Conservation (phyloP, 176 grass and related monocot species). For the Themeda triandra region DNA sequence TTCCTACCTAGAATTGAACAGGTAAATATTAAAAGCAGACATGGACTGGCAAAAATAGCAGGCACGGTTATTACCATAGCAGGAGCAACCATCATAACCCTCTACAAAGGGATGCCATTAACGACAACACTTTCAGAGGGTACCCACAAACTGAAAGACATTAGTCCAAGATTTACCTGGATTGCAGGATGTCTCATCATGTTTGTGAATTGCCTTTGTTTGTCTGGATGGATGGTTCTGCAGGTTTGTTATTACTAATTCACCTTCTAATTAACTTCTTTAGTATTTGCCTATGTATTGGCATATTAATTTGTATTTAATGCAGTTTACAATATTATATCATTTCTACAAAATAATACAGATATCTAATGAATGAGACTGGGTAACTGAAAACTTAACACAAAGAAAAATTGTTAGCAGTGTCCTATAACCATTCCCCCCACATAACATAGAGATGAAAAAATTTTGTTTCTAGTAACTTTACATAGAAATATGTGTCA, state of each 20-base stretch:
- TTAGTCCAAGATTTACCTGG: background rate
- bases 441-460: background rate
- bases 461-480: background rate
- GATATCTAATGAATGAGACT: no score
- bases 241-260: background rate
- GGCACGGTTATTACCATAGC: background rate
- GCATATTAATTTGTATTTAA: background rate
- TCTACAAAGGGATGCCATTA: slow-evolving; percentile 8
- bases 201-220: background rate
- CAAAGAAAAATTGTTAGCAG: background rate
- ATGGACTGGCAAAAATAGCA: background rate
- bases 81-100: background rate
- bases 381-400: no score
- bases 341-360: no score
- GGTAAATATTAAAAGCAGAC: background rate
- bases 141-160: background rate
- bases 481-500: background rate
- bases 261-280: background rate
- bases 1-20: background rate
- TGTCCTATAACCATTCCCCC: background rate
- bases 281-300: background rate
- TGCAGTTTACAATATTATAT: background rate
- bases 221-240: slow-evolving; percentile 21
- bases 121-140: background rate
- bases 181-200: slow-evolving; percentile 10